A percentile compares a stretch with the other conserved stretches of the same genome.
Evolutionary conservation across 2,329 filamentous ascomycete genomes (phyloP).

Genomic region (Echinosphaeria canescens): DNA sequence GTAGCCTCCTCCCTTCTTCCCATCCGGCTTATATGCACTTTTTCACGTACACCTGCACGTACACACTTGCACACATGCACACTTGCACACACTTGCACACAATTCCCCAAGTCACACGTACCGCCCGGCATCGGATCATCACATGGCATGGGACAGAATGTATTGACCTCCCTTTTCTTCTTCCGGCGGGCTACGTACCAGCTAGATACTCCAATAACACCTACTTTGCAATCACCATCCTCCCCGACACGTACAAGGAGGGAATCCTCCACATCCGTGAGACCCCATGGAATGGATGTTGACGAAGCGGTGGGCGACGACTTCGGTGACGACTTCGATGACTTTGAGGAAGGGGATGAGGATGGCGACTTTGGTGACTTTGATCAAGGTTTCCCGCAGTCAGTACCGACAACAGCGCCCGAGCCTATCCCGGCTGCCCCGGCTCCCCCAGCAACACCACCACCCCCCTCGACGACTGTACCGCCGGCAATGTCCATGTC

Average conservation of each 20-base stretch:
- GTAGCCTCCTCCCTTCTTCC: too few relatives aligned
- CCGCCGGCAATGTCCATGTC: too few relatives aligned
- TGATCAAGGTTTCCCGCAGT: conserved; percentile 36
- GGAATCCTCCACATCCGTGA: conserved; percentile 9
- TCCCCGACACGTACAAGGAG: conserved; percentile 11
- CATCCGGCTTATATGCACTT: too few relatives aligned
- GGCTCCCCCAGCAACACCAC: conserved; percentile 10
- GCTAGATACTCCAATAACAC: conserved; percentile 16
- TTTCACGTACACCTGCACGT: too few relatives aligned
- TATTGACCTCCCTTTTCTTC: conserved; percentile 13
- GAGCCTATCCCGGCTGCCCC: conserved; percentile 8
- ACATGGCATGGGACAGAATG: too few relatives aligned
- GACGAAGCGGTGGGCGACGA: too few relatives aligned
- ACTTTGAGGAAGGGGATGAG: conserved; percentile 35
- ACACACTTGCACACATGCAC: too few relatives aligned
- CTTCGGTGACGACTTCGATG: conserved; percentile 38
- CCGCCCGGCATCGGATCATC: too few relatives aligned
- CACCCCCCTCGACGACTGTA: conserved; percentile 11
- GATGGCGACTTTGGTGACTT: conserved; percentile 45
- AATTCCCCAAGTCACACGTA: too few relatives aligned
- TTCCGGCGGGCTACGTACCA: too few relatives aligned
- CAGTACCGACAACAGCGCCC: conserved; percentile 23
- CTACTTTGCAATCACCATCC: conserved; percentile 11
- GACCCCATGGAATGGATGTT: too few relatives aligned
- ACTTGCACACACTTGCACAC: too few relatives aligned